Conservation (phyloP, 108 stramenopile genomes). For the Asterionellopsis glacialis region DNA sequence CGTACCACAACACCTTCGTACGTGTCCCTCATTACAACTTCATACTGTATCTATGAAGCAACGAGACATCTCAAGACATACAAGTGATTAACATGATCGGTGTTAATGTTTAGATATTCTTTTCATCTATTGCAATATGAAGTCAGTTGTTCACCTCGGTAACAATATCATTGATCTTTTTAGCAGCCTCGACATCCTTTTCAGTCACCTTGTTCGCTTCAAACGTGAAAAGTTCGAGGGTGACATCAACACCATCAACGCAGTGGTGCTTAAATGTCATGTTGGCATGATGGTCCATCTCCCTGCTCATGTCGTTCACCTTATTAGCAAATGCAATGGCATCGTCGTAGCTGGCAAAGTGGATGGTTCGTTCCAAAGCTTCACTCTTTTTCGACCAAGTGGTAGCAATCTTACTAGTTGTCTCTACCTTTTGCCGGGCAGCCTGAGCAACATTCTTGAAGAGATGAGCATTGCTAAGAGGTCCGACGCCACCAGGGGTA, state of each 20-base stretch:
- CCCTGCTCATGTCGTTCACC: constrained; percentile 23
- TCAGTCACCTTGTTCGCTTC: constrained; percentile 38
- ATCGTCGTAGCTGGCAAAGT: constrained; percentile 28
- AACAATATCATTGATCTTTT: too few relatives aligned
- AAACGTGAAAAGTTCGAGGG: constrained; percentile 30
- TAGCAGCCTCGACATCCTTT: constrained; percentile 32
- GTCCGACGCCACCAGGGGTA: constrained; percentile 32
- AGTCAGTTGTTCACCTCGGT: too few relatives aligned
- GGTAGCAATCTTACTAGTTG: not conserved
- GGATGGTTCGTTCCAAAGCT: constrained; percentile 16
- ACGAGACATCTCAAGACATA: too few relatives aligned
- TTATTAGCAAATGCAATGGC: constrained; percentile 29
- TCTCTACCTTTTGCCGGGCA: constrained; percentile 14
- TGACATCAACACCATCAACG: constrained; percentile 32
- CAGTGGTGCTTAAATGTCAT: constrained; percentile 34
- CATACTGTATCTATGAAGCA: too few relatives aligned
- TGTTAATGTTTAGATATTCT: too few relatives aligned
- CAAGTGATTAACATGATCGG: too few relatives aligned
- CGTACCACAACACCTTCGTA: too few relatives aligned
- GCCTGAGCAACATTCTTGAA: constrained; percentile 30
- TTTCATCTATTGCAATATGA: too few relatives aligned
- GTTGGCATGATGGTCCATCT: constrained; percentile 45
- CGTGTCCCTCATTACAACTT: too few relatives aligned
- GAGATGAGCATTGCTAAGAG: constrained; percentile 21
- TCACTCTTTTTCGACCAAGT: constrained; percentile 1